phyloP scores from a whole-genome alignment of 2,329 filamentous ascomycete genomes.

The Aspergillus intermedius region DNA sequence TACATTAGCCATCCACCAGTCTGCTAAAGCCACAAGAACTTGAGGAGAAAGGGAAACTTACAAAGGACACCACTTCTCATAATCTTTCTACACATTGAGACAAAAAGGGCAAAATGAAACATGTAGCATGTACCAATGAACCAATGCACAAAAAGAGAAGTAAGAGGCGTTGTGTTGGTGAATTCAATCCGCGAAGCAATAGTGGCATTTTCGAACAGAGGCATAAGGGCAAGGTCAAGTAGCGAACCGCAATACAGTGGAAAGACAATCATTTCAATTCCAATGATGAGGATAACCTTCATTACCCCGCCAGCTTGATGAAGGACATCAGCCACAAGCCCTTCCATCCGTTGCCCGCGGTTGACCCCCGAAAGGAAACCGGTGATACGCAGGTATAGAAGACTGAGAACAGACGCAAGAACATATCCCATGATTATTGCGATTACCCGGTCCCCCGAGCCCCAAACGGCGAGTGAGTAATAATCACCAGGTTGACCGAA shows the following conservation, averaged over 20 bases:
- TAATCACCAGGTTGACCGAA: slow-evolving; percentile 42
- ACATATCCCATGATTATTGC: slow-evolving; percentile 78
- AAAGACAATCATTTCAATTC: slow-evolving; percentile 97
- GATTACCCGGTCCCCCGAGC: slow-evolving; percentile 59
- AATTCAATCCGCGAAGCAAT: slow-evolving; percentile 72
- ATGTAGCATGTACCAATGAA: slow-evolving; percentile 98
- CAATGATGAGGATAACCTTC: slow-evolving; percentile 97
- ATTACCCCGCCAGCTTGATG: slow-evolving; percentile 93
- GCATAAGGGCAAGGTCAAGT: slow-evolving; percentile 79
- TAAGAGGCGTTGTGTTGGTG: slow-evolving; percentile 70
- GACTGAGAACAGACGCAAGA: slow-evolving; percentile 66
- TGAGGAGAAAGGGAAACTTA: slow-evolving; percentile 44
- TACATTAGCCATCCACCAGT: neutral
- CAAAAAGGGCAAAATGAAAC: slow-evolving; percentile 98
- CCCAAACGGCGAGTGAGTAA: slow-evolving; percentile 61
- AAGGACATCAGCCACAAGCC: slow-evolving; percentile 67
- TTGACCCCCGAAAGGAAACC: slow-evolving; percentile 58
- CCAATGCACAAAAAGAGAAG: slow-evolving; percentile 95
- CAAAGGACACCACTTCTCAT: slow-evolving; percentile 90
- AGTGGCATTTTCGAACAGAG: slow-evolving; percentile 77
- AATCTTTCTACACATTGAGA: slow-evolving; percentile 97
- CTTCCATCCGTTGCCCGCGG: slow-evolving; percentile 57
- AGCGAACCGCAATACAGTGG: slow-evolving; percentile 91
- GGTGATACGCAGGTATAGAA: slow-evolving; percentile 70
- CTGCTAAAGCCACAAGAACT: neutral